A percentile compares a stretch with the other conserved stretches of the same genome.
Evolutionary conservation across 2,329 filamentous ascomycete species (phyloP).

Genomic region (Penicillium aurantiogriseum): DNA sequence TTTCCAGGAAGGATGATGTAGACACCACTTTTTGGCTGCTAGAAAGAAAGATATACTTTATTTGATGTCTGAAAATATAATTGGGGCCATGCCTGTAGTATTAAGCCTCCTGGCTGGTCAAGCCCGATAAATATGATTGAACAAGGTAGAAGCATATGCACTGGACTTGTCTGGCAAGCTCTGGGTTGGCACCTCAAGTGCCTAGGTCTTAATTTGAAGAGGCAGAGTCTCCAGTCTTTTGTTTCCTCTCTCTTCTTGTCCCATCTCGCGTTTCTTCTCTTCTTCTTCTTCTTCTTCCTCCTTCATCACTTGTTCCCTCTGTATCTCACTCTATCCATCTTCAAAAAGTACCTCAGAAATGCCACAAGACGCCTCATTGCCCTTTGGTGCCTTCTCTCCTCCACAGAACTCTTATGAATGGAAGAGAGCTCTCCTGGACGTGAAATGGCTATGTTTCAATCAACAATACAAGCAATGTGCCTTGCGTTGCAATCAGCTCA

Average conservation of each 20-base stretch:
- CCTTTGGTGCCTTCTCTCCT: slow-evolving; percentile 16
- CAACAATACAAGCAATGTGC: slow-evolving; percentile 45
- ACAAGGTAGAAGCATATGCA: neutral
- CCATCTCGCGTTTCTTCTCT: neutral
- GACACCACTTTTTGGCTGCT: neutral
- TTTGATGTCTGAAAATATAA: neutral
- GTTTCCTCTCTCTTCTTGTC: neutral
- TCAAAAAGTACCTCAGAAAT: neutral
- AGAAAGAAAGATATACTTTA: neutral
- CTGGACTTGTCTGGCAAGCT: neutral
- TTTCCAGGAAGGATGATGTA: neutral
- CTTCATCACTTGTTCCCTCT: neutral
- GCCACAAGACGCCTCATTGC: slow-evolving; percentile 12
- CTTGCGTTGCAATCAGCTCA: slow-evolving; percentile 31
- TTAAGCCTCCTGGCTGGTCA: neutral
- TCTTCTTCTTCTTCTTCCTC: neutral
- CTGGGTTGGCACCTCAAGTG: neutral
- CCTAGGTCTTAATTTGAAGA: neutral
- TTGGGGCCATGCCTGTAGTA: neutral
- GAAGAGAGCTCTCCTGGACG: slow-evolving; percentile 31
- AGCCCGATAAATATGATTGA: neutral
- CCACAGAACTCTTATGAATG: slow-evolving; percentile 31
- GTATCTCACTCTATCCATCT: neutral
- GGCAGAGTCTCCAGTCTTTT: neutral
- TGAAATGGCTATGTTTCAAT: slow-evolving; percentile 39